Base-by-base conservation (phyloP, 1,284 basidiomycete species). In the Trichosporon sp. region DNA sequence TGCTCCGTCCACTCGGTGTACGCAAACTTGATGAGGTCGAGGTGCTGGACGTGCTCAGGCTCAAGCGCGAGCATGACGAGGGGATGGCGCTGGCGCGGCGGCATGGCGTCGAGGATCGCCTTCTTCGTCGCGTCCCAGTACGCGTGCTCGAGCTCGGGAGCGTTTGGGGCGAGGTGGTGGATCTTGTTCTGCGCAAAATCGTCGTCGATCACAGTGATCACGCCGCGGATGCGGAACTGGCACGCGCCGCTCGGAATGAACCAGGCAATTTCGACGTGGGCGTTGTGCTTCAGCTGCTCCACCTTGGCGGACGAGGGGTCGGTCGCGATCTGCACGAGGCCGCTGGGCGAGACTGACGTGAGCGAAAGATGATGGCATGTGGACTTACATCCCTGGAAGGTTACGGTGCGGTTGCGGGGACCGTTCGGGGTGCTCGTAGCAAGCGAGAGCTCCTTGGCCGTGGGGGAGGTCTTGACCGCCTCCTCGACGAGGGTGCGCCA, bases 201-300 rank as follows among this genome's bases (percentile, higher is more conserved):
- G 48, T 73, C 71, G 65, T 69, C 67, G 35, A 73, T 68, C 0
- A 67, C 65, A 4, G 69, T 69, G 8, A 67, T 64, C 31, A 19
- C 40, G 26, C 71, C 71, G 35, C 69, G 66, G 66, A 73, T 73
- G 21, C 71, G 71, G 69, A 73, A 73, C 71, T 70, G 68, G 56
- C 32, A 56, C 2, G 37, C 69, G 1, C 35, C 69, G n/a, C 66
- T 21, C 4, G 64, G 43, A 56, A 73, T 59, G 46, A 68, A 70
- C 71, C 71, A 73, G 10, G 71, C 71, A 16, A 70, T 48, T 59
- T 73, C 71, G 46, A 68, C 46, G 65, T 63, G n/a, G 10, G 54
- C 65, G 46, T 73, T 59, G 37, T 31, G 1, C 64, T 38, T 21
- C 21, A 73, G 32, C 56, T 73, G 68, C 43, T 14, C 14, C 2